Base-by-base conservation (phyloP, 2,329 filamentous ascomycete genomes). In the Exophiala spinifera region DNA sequence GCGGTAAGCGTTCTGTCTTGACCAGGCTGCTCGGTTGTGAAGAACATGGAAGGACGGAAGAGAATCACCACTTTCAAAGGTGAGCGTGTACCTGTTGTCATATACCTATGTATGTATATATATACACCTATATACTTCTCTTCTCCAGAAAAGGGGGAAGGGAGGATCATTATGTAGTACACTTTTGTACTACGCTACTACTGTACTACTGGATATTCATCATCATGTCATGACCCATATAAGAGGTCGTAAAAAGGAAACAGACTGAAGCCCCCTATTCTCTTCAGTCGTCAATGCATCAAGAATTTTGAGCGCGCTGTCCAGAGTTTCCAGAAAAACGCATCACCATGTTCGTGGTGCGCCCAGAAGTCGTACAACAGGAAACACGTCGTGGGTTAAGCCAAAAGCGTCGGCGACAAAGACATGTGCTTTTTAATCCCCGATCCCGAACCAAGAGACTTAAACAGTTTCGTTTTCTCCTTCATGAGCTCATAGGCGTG, bases 141-240 rank as follows among this genome's bases (percentile, higher is more conserved):
- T 39, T 39, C n/a, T 39, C 36, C 17, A 5, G 36, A 15, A n/a
- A 39, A 8, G 11, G 21, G 8, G 17, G 11, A 11, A 28, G 14
- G 20, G 20, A 15, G 19, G 42, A 21, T 44, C n/a, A n/a, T n/a
- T n/a, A n/a, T 42, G 20, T 21, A 21, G 42, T 44, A 25, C 21
- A 42, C 10, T 14, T 25, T 15, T 44, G 42, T 44, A 44, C 42
- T 25, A 15, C 23, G 28, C 42, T 44, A 42, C 28, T 20, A 44
- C 20, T 44, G 42, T 44, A 44, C 42, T 44, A 44, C 28, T 44
- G 42, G 28, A 44, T 44, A 44, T 21, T 44, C 20, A 44, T 44
- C 37, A 42, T n/a, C 37, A 42, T n/a, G 28, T 31, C 39, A 42
- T 19, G 37, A 42, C 2, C 28, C 28, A 31, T 31, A 10, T 31